Evolutionary conservation across 805 yeast genomes (phyloP).

Genomic region (Komagataella kurtzmanii): DNA sequence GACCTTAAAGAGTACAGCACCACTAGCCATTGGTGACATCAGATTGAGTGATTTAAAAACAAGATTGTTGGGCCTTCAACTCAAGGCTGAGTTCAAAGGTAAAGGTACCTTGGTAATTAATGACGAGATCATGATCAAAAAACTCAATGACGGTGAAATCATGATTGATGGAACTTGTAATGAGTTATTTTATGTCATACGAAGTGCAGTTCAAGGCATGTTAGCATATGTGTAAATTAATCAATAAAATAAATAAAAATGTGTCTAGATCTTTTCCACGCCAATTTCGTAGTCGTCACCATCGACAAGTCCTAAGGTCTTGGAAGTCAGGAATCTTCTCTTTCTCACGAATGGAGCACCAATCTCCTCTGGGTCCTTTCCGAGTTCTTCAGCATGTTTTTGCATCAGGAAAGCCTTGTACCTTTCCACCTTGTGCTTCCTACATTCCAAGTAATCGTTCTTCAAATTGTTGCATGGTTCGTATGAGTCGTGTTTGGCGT

Average conservation of each 20-base stretch:
- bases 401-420: constrained; percentile 20
- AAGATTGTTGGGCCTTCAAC: constrained; percentile 40
- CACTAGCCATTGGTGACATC: constrained; percentile 80
- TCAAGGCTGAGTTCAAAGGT: constrained; percentile 79
- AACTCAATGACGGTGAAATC: constrained; percentile 72
- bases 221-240: constrained; percentile 47
- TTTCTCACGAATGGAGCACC: constrained; percentile 25
- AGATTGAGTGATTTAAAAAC: constrained; percentile 68
- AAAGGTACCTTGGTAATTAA: constrained; percentile 88
- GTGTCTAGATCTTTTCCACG: background rate
- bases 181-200: constrained; percentile 63
- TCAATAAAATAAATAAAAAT: background rate
- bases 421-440: constrained; percentile 21
- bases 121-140: constrained; percentile 59
- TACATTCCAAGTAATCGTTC: constrained; percentile 22
- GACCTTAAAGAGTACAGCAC: constrained; percentile 6
- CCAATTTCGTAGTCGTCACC: constrained; percentile 15
- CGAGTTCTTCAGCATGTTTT: constrained; percentile 16
- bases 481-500: constrained; percentile 13
- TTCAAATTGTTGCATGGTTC: constrained; percentile 18
- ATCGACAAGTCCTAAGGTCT: constrained; percentile 21
- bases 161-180: constrained; percentile 74
- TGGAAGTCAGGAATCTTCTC: constrained; percentile 23
- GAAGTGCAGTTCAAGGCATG: constrained; percentile 58
- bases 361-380: constrained; percentile 13